Conservation (phyloP, 352 stramenopile species). For the Blastocystis sp. region DNA sequence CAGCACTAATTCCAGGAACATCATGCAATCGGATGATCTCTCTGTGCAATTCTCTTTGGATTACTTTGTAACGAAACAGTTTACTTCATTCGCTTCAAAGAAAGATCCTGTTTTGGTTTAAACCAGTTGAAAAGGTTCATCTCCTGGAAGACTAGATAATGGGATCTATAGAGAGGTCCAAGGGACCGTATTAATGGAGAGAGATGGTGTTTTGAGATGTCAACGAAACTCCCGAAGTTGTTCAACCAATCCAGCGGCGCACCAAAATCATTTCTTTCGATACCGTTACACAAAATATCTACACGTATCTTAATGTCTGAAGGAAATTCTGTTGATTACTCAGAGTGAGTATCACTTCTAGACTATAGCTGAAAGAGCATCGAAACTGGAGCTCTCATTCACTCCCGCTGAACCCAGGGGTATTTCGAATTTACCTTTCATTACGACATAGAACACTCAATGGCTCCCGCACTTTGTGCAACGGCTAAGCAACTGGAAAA, state of each 20-base stretch:
- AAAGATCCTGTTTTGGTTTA: slow-evolving; percentile 17
- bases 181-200: no score
- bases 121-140: not conserved
- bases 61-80: not conserved
- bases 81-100: slow-evolving; percentile 22
- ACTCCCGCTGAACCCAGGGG: not conserved
- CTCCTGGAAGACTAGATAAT: no score
- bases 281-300: no score
- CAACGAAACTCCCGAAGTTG: no score
- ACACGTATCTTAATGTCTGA: no score
- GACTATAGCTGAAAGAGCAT: not conserved
- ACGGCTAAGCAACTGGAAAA: not conserved
- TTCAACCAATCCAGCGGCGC: no score
- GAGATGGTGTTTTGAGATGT: no score
- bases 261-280: no score
- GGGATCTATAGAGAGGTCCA: no score
- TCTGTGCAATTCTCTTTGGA: not conserved
- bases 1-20: slow-evolving; percentile 2
- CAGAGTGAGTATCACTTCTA: not conserved
- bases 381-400: not conserved
- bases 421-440: not conserved
- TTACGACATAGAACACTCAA: not conserved
- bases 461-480: not conserved
- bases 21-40: slow-evolving; percentile 22
- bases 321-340: not conserved